Evolutionary conservation across 2,329 filamentous ascomycete genomes (phyloP), one percentile per base, ranked within the genome.

Genomic region (Cladosporium sp.): DNA sequence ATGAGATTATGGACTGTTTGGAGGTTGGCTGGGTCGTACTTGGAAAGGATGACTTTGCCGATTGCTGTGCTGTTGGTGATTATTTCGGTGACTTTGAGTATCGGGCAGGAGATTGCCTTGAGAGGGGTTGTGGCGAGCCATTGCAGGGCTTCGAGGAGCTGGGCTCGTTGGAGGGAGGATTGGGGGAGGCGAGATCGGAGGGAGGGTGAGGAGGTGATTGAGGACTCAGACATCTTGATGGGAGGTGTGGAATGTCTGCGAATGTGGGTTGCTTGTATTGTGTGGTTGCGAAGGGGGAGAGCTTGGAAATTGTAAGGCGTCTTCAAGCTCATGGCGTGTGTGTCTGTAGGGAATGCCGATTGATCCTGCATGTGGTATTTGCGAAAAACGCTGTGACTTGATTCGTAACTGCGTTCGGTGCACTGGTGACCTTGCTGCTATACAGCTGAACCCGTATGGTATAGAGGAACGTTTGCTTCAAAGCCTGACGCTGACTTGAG

Each of bases 11-110:
- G 24, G 3, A 25, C 2, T 28, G 1, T 12, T 12, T 17, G 12
- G 20, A 55, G 40, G 15, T 55, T 55, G 28, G 20, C 1, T 5
- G 28, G 28, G 52, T 45, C 40, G 52, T 45, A 55, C 20, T 55
- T 55, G 32, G 19, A 36, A 28, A 55, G 40, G 20, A 47, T 34
- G 7, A 15, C 45, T 4, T 19, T 45, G 52, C 39, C 40, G 9
- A 19, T 24, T 24, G 52, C 20, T 4, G 52, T 47, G n/a, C 35
- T 24, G 15, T 17, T 19, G 40, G 12, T 12, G 40, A 55, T 28
- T 12, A 28, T 1, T 12, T 35, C 13, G 10, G 40, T 47, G 20
- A 55, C 39, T 3, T 17, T 40, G 0, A 17, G 4, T 6, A 19
- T 15, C 13, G 40, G 52, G 8, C 52, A 55, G 7, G 12, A 36